phyloP scores from a whole-genome alignment of 441 rosid genomes.

The Adansonia rubrostipa region DNA sequence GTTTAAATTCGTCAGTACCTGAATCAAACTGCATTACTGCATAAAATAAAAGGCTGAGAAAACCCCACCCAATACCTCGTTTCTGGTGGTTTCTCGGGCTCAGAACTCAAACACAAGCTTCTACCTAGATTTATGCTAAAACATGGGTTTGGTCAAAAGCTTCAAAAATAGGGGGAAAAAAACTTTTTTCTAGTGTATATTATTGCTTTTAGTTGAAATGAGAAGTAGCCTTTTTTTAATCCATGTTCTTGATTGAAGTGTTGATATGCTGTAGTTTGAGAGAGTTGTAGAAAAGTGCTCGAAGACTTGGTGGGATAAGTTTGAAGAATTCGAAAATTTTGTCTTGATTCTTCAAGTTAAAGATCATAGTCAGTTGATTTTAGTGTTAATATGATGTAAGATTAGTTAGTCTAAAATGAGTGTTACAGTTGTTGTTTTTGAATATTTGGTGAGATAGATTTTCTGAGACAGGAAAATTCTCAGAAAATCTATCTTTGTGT shows the following conservation, averaged over 20 bases:
- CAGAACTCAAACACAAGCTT: conserved; percentile 7
- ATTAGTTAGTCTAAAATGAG: neutral
- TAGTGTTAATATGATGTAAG: neutral
- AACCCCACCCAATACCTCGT: conserved; percentile 13
- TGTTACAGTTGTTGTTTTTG: conserved; percentile 5
- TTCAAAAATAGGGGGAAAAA: neutral
- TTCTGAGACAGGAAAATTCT: neutral
- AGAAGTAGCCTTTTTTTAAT: neutral
- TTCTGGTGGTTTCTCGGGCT: conserved; percentile 1
- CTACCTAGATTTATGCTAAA: conserved; percentile 21
- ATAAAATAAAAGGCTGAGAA: conserved; percentile 1
- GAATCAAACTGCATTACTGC: conserved; percentile 21
- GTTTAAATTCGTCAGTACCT: neutral
- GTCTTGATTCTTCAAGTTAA: conserved; percentile 1
- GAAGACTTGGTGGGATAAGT: conserved; percentile 5
- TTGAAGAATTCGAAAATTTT: neutral
- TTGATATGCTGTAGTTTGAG: neutral
- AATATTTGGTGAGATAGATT: conserved; percentile 1
- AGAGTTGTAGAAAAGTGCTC: neutral
- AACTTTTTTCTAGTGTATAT: neutral
- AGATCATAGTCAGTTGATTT: conserved; percentile 1
- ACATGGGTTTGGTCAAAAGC: neutral
- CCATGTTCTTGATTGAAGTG: neutral
- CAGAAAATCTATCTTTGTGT: neutral
- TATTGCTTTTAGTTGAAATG: neutral